Base-by-base conservation (phyloP, 2,329 filamentous ascomycete species). In the Fusarium torreyae region DNA sequence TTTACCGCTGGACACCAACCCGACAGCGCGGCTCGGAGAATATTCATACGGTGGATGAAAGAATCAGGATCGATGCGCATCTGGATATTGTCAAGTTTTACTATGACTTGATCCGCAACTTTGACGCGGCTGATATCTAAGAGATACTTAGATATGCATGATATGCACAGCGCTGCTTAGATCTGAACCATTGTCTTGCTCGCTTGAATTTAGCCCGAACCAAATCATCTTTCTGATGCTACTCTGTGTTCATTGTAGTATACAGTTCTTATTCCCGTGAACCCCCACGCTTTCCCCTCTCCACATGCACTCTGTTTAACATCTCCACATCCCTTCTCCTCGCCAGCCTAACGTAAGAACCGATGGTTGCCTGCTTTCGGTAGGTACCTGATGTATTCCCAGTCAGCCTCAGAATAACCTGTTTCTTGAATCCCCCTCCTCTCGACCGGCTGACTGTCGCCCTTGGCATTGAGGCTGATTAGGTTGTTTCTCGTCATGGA, bases 21-120 rank as follows among this genome's bases (percentile, higher is more conserved):
- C 61, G 69, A 13, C 61, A 71, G 39, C 71, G 69, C 7, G 72
- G 67, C 3, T 48, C 62, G 0, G 67, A 70, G 13, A 77, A 76
- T n/a, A 78, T 83, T 6, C 82, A 84, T 62, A 83, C 82, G 0
- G 77, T 83, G 1, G 76, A 84, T 54, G 82, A 84, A 71, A 77
- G 78, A 46, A 60, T 81, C 2, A 79, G 77, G 28, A 78, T 84
- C 26, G 62, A 73, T 22, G 77, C 75, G 7, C 82, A 84, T 61
- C 76, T 82, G 46, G 77, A 79, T 20, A 77, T 78, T 38, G 78
- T 83, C 31, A 76, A 80, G 65, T 85, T 84, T 73, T 84, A 82
- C 70, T 82, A 81, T 33, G 66, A 79, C 50, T 78, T 84, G 36
- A 74, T 85, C 36, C 78, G 82, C 46, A 84, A 84, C 63, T 80